These are phyloP conservation scores for Harringtonia aguacate DNA, from an alignment of 2,329 filamentous ascomycete genomes.

Conservation along the genomic window DNA sequence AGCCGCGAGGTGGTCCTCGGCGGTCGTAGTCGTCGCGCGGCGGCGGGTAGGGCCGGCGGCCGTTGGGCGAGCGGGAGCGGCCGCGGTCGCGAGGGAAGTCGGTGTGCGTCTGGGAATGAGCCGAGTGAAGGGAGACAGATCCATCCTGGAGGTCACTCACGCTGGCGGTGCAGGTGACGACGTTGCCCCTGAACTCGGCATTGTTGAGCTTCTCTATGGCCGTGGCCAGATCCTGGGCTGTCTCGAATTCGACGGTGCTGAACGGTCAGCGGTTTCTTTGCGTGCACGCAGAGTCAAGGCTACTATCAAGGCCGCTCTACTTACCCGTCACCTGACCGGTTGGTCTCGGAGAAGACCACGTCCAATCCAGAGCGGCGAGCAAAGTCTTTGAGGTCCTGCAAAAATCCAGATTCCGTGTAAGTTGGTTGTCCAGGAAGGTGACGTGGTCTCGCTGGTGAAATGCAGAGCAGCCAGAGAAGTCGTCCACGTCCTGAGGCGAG, in stretches of 20 bases:
- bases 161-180: constrained; percentile 78
- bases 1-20: constrained; percentile 61
- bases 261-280: background rate
- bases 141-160: constrained; percentile 41
- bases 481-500: background rate
- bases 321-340: constrained; percentile 82
- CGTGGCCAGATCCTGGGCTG: constrained; percentile 74
- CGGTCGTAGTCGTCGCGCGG: constrained; percentile 73
- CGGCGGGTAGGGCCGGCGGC: constrained; percentile 55
- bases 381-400: constrained; percentile 99
- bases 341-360: constrained; percentile 95
- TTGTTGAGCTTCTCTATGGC: constrained; percentile 93
- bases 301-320: no score
- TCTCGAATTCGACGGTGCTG: constrained; percentile 98
- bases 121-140: background rate
- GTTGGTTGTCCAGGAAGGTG: constrained; percentile 44
- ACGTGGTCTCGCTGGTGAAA: background rate
- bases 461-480: background rate
- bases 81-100: constrained; percentile 65
- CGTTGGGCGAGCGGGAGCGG: constrained; percentile 67
- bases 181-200: constrained; percentile 82
- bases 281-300: no score
- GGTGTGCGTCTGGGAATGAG: constrained; percentile 58
- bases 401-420: constrained; percentile 71
- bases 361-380: constrained; percentile 93